These are phyloP conservation scores for Aspergillus versicolor DNA, from an alignment of 2,329 filamentous ascomycete genomes.

Conservation along the genomic window DNA sequence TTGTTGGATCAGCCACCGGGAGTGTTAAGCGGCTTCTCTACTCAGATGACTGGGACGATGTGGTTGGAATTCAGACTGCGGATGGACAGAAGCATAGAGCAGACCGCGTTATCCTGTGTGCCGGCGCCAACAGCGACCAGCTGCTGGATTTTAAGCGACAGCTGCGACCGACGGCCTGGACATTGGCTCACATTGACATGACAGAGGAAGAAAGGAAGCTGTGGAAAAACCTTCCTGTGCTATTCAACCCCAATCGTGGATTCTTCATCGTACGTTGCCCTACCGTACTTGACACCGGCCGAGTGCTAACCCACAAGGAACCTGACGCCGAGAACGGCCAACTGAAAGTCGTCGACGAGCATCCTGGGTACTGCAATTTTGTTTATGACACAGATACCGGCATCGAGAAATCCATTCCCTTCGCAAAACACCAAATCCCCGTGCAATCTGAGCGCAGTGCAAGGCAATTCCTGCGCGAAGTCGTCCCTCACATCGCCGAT, in stretches of 20 bases:
- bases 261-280: slow-evolving; percentile 43
- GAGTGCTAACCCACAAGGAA: slow-evolving; percentile 26
- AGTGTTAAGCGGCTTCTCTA: neutral
- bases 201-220: slow-evolving; percentile 44
- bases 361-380: slow-evolving; percentile 57
- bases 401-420: slow-evolving; percentile 35
- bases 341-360: slow-evolving; percentile 50
- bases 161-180: slow-evolving; percentile 56
- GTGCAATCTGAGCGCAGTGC: slow-evolving; percentile 48
- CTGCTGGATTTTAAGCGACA: slow-evolving; percentile 54
- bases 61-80: slow-evolving; percentile 25
- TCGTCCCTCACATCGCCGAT: slow-evolving; percentile 53
- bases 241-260: slow-evolving; percentile 49
- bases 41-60: neutral
- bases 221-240: slow-evolving; percentile 51
- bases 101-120: slow-evolving; percentile 48
- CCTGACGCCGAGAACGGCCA: slow-evolving; percentile 39
- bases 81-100: slow-evolving; percentile 45
- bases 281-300: neutral
- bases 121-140: slow-evolving; percentile 49
- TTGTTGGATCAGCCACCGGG: neutral
- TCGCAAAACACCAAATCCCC: slow-evolving; percentile 47
- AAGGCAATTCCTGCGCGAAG: slow-evolving; percentile 50
- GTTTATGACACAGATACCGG: slow-evolving; percentile 22
- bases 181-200: slow-evolving; percentile 53